These are phyloP conservation scores for Backusella mclennaniae DNA, from an alignment of 192 early-diverging fungal species.

Conservation along the genomic window DNA sequence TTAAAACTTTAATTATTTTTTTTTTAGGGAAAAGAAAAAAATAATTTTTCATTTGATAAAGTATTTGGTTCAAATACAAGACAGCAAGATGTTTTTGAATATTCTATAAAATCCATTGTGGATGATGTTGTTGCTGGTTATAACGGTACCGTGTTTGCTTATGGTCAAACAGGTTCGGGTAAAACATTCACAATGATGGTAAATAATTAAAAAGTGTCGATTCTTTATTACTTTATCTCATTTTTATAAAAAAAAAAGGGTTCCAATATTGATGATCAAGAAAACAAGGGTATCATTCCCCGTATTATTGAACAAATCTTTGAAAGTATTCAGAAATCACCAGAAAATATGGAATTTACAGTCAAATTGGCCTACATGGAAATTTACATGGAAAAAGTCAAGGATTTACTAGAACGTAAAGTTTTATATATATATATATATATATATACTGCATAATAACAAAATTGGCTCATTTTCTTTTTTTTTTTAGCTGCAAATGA, in stretches of 20 bases:
- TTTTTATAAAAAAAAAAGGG: constrained; percentile 41
- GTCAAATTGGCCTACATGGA: constrained; percentile 99
- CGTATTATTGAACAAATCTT: constrained; percentile 97
- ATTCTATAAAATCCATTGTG: constrained; percentile 90
- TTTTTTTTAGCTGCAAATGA: constrained; percentile 62
- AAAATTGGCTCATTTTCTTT: background rate
- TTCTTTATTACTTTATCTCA: background rate
- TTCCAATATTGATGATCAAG: constrained; percentile 87
- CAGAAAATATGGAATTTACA: constrained; percentile 94
- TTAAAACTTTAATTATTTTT: background rate
- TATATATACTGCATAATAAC: background rate
- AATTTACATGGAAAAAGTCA: constrained; percentile 99
- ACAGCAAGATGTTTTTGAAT: constrained; percentile 87
- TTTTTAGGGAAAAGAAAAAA: constrained; percentile 13
- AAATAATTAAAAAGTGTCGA: background rate
- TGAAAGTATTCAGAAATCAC: constrained; percentile 85
- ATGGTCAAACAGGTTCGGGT: constrained; percentile 97
- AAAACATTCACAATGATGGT: constrained; percentile 94
- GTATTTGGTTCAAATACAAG: constrained; percentile 81
- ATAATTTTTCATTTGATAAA: constrained; percentile 88
- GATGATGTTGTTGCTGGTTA: constrained; percentile 79
- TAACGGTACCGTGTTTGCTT: constrained; percentile 99
- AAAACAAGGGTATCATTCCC: constrained; percentile 92
- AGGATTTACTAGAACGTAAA: constrained; percentile 90
- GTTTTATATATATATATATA: no score